Evolutionary conservation across 2,329 filamentous ascomycete genomes (phyloP).

Genomic region (Fusarium lyarnte): DNA sequence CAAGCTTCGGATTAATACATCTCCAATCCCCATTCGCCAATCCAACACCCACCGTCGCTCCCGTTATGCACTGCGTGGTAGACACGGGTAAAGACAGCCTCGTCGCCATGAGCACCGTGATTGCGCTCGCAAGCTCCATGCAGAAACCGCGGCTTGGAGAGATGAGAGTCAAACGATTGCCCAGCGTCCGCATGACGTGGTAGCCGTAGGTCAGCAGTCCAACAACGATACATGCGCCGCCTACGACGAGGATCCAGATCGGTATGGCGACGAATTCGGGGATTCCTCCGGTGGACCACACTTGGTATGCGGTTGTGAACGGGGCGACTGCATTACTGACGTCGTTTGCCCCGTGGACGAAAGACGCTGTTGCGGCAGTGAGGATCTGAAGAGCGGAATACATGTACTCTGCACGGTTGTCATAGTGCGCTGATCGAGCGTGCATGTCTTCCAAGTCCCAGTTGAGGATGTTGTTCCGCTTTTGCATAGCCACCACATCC

Average conservation of each 20-base stretch:
- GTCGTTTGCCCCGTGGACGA: slow-evolving; percentile 75
- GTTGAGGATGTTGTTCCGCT: slow-evolving; percentile 59
- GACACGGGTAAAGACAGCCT: slow-evolving; percentile 66
- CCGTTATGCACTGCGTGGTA: slow-evolving; percentile 72
- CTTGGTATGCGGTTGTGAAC: slow-evolving; percentile 69
- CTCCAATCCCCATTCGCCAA: slow-evolving; percentile 67
- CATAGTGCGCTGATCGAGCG: slow-evolving; percentile 66
- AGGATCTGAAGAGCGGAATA: slow-evolving; percentile 69
- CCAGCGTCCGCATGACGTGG: slow-evolving; percentile 71
- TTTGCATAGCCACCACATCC: slow-evolving; percentile 59
- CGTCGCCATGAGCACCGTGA: slow-evolving; percentile 69
- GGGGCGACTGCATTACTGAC: slow-evolving; percentile 71
- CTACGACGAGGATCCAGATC: slow-evolving; percentile 67
- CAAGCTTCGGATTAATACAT: slow-evolving; percentile 69
- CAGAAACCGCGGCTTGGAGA: slow-evolving; percentile 67
- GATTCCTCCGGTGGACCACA: slow-evolving; percentile 63
- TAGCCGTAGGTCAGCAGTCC: slow-evolving; percentile 70
- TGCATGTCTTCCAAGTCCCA: slow-evolving; percentile 61
- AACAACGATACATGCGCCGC: slow-evolving; percentile 61
- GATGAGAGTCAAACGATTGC: slow-evolving; percentile 69
- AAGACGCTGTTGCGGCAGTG: slow-evolving; percentile 70
- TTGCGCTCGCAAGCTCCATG: slow-evolving; percentile 69
- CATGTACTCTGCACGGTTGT: slow-evolving; percentile 70
- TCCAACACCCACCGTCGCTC: slow-evolving; percentile 70
- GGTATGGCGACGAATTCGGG: slow-evolving; percentile 60